Base-by-base conservation (phyloP, 2,329 filamentous ascomycete species). In the Tolypocladium amazonense region DNA sequence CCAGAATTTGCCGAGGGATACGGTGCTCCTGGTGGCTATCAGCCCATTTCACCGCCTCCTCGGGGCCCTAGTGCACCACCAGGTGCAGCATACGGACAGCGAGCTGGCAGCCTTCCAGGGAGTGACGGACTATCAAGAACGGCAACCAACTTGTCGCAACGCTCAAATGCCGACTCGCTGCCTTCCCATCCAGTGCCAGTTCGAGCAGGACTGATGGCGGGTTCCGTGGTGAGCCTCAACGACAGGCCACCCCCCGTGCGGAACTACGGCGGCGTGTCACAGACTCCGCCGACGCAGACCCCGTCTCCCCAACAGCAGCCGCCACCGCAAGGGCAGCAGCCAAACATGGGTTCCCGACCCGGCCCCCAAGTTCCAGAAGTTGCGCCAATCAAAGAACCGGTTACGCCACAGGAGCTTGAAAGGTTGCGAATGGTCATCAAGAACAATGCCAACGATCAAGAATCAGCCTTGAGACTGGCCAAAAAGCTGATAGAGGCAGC, bases 401-500 rank as follows among this genome's bases (percentile, higher is more conserved):
- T 97, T 4, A 96, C 92, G 0, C 76, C 82, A 2, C 84, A 89
- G 52, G 90, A 96, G 70, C 78, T 99, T 9, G 89, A 95, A 65
- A 81, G 81, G 27, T 76, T 97, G 11, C 86, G 90, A 38, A 83
- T 84, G 66, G 76, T 79, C 8, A 86, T 89, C 63, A 89, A 88
- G 70, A 79, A 78, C 33, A 89, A 92, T 62, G 85, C 92, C 0
- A 80, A 81, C 37, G 91, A 97, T 65, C 83, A 88, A 62, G 82
- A 82, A 55, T 81, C 85, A 3, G 88, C 89, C 18, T 77, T 99
- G 59, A 77, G 79, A 12, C 79, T 96, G 23, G 92, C 90, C 0
- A 93, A 92, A 75, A 90, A 88, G 66, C 78, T 97, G 6, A 86
- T 96, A 1, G 92, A 97, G 75, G 94, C 93, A 1, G 85, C 91